Evolutionary conservation across 169 alveolate genomes (phyloP), one percentile per base, ranked within the genome.

Genomic region (Babesia divergens): DNA sequence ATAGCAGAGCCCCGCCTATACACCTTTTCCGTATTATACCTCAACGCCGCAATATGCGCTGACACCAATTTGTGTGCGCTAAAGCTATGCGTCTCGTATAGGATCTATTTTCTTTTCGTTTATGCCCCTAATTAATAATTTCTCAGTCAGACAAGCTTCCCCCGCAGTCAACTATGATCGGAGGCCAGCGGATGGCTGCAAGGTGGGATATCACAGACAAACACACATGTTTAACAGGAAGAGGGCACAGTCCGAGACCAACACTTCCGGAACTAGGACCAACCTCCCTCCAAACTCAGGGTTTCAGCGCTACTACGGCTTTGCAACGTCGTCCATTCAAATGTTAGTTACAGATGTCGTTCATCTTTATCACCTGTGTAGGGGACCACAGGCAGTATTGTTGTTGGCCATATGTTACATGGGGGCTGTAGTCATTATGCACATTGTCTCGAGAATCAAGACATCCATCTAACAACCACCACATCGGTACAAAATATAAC

Each of bases 351-450:
- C 31, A 2, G 14, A 6, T 7, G 7, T 28, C 6, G 4, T 2
- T 34, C 38, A 32, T 16, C 55, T 46, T 69, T 18, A 26, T 14
- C 16, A 20, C 5, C 31, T n/a, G n/a, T n/a, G n/a, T 51, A 87
- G 93, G 82, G 84, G 90, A 8, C 93, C 89, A 24, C 93, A 87
- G 64, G 74, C 93, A 18, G 91, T 87, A 16, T 74, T 87, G 43
- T 67, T 87, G 20, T 47, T 84, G 14, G 89, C 93, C 1, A 35
- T 87, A 20, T 56, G 66, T 8, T 87, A 83, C 83, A 87, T 87
- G 91, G 93, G 91, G 44, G 80, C 84, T n/a, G 93, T 87, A 37
- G 93, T 87, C 62, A 68, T 86, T 18, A 49, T 86, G 67, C 92
- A 86, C 55, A 82, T 86, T 38, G 84, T 86, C 24, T 82, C 86